Percentiles rank a stretch among this genome's conserved stretches.
phyloP scores from a whole-genome alignment of 1,139 yeast species.

The Yamadazyma jaroonii region DNA sequence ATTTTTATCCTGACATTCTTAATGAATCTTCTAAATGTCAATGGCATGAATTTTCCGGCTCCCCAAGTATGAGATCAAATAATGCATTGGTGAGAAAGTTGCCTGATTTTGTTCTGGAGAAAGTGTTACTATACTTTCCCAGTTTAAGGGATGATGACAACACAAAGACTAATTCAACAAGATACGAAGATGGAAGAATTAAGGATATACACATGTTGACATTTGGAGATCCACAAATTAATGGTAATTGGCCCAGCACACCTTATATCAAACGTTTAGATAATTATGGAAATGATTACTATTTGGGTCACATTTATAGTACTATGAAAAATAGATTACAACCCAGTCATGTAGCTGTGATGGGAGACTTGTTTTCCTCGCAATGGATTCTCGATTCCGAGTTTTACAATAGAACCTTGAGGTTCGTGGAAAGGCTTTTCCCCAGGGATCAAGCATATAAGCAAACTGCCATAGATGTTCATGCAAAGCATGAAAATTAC shows the following conservation, averaged over 20 bases:
- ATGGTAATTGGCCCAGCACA: constrained; percentile 75
- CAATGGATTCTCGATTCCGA: constrained; percentile 94
- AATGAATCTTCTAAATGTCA: constrained; percentile 50
- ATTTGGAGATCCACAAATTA: constrained; percentile 95
- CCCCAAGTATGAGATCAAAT: constrained; percentile 13
- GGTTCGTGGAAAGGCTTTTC: constrained; percentile 67
- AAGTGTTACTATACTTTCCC: constrained; percentile 33
- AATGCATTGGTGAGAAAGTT: constrained; percentile 20
- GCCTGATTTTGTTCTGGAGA: constrained; percentile 20
- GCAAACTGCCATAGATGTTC: constrained; percentile 44
- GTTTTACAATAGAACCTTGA: constrained; percentile 70
- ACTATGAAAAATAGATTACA: constrained; percentile 58
- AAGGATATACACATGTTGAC: constrained; percentile 66
- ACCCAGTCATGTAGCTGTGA: constrained; percentile 81
- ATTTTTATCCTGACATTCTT: constrained; percentile 68
- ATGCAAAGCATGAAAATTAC: constrained; percentile 44
- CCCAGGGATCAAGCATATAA: constrained; percentile 52
- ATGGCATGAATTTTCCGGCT: constrained; percentile 43
- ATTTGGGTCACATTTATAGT: constrained; percentile 75
- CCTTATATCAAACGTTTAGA: constrained; percentile 76
- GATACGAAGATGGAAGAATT: constrained; percentile 12
- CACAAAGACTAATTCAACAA: constrained; percentile 9
- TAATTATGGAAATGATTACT: constrained; percentile 83
- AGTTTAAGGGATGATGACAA: constrained; percentile 16
- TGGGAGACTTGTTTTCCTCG: constrained; percentile 93